Evolutionary conservation across 148 eudicot genomes (phyloP), one percentile per base, ranked within the genome.

Genomic region (Agrostemma githago): DNA sequence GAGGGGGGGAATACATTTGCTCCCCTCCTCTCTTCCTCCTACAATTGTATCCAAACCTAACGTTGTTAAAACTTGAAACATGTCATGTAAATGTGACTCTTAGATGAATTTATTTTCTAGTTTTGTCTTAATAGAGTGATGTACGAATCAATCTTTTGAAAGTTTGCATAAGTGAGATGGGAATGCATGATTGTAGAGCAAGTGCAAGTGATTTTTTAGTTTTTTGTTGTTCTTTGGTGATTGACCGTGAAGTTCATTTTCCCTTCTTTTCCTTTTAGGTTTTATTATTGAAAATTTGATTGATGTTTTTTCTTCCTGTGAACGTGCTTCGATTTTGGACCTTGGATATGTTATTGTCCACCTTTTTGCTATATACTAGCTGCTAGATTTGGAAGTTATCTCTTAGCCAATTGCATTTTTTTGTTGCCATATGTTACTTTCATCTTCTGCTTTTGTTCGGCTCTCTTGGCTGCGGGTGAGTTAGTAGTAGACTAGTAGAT

Each of bases 381-480:
- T 42, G 39, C 77, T 58, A 62, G 73, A 63, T 70, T 5, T 53
- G 3, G 58, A 70, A 62, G 74, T 53, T 26, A 37, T 66, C 64
- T 46, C 60, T n/a, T 37, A 42, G 16, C n/a, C 44, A 63, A 44
- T 43, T 63, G 71, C 67, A 53, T 64, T 14, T n/a, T 53, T 70
- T 5, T 62, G 66, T 70, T 56, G 34, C 66, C 20, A n/a, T 40
- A 71, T 70, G 61, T 75, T 74, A 71, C 79, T 71, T 80, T 39
- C 48, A 38, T 60, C 75, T 46, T 71, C 1, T 71, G 17, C 68
- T 11, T 73, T 76, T 53, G 68, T 75, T 59, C 44, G 17, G 66
- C 21, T 74, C 51, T 42, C 51, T 42, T 69, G 58, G 62, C 68
- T 66, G 43, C 74, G 20, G 38, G 68, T 41, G 54, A 61, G 73